A percentile compares a stretch with the other conserved stretches of the same genome.
These are phyloP conservation scores for Ensete glaucum DNA, from an alignment of 176 grass and related monocot genomes.

Conservation along the genomic window DNA sequence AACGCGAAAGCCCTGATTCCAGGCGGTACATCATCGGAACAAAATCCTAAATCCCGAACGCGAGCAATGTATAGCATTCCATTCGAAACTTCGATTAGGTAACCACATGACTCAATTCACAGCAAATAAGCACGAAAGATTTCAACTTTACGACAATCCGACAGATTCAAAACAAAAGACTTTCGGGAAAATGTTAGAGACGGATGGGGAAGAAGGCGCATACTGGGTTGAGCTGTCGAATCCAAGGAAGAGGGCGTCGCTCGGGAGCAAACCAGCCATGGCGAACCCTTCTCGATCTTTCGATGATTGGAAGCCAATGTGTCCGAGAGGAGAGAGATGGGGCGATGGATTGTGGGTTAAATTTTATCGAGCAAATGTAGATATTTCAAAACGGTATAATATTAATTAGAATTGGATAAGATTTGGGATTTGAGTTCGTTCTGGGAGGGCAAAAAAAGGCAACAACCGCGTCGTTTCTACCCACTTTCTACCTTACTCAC, in stretches of 20 bases:
- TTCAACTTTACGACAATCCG: background rate
- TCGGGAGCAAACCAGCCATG: constrained; percentile 39
- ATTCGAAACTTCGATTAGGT: background rate
- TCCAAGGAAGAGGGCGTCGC: constrained; percentile 79
- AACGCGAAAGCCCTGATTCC: background rate
- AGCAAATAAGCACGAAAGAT: background rate
- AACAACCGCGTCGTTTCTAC: too few species aligned
- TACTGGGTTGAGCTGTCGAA: constrained; percentile 95
- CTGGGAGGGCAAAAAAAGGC: too few species aligned
- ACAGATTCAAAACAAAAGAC: background rate
- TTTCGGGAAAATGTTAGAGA: background rate
- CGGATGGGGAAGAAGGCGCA: background rate
- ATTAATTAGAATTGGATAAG: background rate
- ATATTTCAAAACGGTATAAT: background rate
- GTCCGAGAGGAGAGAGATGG: background rate
- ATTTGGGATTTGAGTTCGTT: background rate
- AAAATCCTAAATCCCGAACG: background rate
- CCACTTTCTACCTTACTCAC: too few species aligned
- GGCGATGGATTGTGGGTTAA: background rate
- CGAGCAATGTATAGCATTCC: background rate
- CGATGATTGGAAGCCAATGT: background rate
- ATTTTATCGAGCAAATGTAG: background rate
- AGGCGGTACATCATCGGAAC: background rate
- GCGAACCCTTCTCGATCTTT: constrained; percentile 1
- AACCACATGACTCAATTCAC: background rate